Evolutionary conservation across 257 asterid species (phyloP).

Genomic region (Eustoma russellianum): DNA sequence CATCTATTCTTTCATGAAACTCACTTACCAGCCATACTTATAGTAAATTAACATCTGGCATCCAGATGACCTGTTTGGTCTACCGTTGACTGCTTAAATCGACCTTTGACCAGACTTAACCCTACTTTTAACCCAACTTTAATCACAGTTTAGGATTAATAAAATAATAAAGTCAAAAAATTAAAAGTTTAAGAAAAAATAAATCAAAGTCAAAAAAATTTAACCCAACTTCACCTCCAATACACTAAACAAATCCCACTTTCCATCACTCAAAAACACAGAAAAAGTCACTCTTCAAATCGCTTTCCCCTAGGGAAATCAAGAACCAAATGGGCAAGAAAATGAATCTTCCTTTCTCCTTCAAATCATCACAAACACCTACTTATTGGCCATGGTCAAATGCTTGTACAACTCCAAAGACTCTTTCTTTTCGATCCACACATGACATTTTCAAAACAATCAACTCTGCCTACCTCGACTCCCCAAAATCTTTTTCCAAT

Average conservation of each 20-base stretch:
- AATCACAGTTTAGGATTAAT: no score
- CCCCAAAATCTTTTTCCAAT: not conserved
- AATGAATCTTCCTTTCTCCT: conserved; percentile 49
- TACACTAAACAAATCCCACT: conserved; percentile 1
- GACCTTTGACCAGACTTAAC: no score
- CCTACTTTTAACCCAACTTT: no score
- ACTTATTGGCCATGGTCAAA: conserved; percentile 44
- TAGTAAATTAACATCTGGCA: no score
- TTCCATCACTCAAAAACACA: conserved; percentile 6
- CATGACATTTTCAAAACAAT: conserved; percentile 21
- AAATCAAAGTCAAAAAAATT: no score
- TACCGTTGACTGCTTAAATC: no score
- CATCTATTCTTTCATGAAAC: no score
- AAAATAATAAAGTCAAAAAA: no score
- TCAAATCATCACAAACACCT: conserved; percentile 33
- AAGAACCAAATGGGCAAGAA: conserved; percentile 17
- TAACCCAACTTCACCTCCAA: not conserved
- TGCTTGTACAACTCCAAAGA: conserved; percentile 40
- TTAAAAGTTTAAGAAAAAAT: no score
- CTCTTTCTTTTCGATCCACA: conserved; percentile 46
- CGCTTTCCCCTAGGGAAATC: not conserved
- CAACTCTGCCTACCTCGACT: conserved; percentile 20
- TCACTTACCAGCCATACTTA: no score
- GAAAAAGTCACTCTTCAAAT: conserved; percentile 7
- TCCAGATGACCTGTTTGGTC: no score